Evolutionary conservation across 768 basidiomycete species (phyloP).

Genomic region (Termitomyces eurrhizus): DNA sequence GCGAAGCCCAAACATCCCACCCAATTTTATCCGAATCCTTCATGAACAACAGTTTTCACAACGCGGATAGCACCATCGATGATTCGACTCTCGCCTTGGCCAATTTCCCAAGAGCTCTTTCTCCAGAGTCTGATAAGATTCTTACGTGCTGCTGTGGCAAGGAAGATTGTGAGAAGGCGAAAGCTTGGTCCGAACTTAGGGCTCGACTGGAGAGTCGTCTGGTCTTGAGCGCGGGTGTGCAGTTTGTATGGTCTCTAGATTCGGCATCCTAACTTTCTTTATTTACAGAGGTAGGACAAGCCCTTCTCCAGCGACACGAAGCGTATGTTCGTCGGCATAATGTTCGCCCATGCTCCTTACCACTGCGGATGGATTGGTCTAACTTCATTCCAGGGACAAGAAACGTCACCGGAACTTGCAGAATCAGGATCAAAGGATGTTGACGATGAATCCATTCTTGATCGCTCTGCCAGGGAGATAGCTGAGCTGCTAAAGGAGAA

Average conservation of each 20-base stretch:
- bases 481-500: conserved; percentile 52
- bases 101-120: conserved; percentile 67
- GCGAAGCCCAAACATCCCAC: conserved; percentile 21
- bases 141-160: conserved; percentile 62
- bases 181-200: conserved; percentile 61
- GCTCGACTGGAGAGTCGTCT: conserved; percentile 72
- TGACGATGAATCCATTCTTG: conserved; percentile 25
- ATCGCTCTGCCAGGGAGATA: conserved; percentile 26
- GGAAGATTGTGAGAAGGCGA: conserved; percentile 62
- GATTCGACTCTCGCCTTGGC: conserved; percentile 72
- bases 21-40: conserved; percentile 36
- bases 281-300: conserved; percentile 82
- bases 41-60: conserved; percentile 46
- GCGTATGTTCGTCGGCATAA: conserved; percentile 75
- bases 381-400: conserved; percentile 7
- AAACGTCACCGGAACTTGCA: background rate
- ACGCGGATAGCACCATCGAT: conserved; percentile 64
- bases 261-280: conserved; percentile 4
- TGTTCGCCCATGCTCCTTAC: conserved; percentile 32
- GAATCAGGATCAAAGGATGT: conserved; percentile 9
- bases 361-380: background rate
- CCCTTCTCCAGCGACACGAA: conserved; percentile 81
- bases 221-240: conserved; percentile 82
- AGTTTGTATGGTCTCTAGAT: background rate
- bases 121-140: conserved; percentile 59